These are phyloP conservation scores for Microsporum canis DNA, from an alignment of 2,329 filamentous ascomycete genomes.

Conservation along the genomic window DNA sequence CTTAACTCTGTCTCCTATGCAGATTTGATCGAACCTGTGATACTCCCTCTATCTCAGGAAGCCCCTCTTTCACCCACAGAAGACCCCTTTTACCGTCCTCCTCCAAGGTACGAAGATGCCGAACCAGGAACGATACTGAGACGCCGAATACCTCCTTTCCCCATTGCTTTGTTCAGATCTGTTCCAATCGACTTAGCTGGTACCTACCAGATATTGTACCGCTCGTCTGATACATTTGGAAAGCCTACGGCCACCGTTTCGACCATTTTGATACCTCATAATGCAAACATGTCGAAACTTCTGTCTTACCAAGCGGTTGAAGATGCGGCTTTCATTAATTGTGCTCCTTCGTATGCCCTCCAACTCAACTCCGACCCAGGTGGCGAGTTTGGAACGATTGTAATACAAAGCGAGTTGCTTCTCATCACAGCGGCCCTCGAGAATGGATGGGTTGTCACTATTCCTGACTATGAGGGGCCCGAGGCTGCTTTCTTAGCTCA, in stretches of 20 bases:
- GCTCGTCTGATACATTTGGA: constrained; percentile 29
- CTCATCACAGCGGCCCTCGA: constrained; percentile 30
- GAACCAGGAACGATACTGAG: constrained; percentile 21
- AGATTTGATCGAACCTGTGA: not conserved
- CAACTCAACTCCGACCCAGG: constrained; percentile 31
- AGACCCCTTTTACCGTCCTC: constrained; percentile 23
- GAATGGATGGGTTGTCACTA: constrained; percentile 39
- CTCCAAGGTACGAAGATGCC: constrained; percentile 18
- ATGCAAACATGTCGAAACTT: constrained; percentile 23
- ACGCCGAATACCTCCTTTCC: constrained; percentile 17
- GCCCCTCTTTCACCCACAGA: constrained; percentile 16
- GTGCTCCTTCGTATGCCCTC: constrained; percentile 21
- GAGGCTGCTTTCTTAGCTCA: constrained; percentile 35
- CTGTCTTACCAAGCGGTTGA: constrained; percentile 35
- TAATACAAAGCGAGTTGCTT: constrained; percentile 27
- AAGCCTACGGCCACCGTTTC: constrained; percentile 30
- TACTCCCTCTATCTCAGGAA: not conserved
- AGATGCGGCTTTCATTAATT: constrained; percentile 20
- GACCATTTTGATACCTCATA: constrained; percentile 30
- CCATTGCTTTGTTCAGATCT: constrained; percentile 18
- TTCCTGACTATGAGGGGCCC: constrained; percentile 40
- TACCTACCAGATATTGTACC: constrained; percentile 31
- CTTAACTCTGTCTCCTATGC: not conserved
- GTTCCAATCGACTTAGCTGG: constrained; percentile 18
- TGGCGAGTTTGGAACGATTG: constrained; percentile 23